Evolutionary conservation across 257 asterid species (phyloP), one percentile per base, ranked within the genome.

Genomic region (Ilex asprella): DNA sequence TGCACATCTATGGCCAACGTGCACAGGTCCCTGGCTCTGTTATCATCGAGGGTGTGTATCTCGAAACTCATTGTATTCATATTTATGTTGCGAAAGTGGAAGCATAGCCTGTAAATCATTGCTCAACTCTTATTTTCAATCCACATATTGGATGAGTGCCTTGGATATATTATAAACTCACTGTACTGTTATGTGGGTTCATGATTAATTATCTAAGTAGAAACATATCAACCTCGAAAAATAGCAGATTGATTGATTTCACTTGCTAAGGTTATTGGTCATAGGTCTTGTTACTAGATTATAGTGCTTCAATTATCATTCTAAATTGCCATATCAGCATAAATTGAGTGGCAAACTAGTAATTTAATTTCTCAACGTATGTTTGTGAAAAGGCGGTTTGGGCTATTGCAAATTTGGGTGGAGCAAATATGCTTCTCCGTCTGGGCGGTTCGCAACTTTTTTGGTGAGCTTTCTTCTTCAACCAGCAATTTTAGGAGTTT

Each of bases 321-420:
- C 27, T 60, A 35, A 35, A 35, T 35, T 35, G 5, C 41, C 41
- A 52, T 63, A 16, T 35, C 35, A 60, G 56, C 55, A 61, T 52
- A 13, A 30, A 39, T 27, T 41, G 16, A 52, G 43, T 60, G 27
- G 27, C 1, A 21, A 21, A 21, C 27, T 60, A 56, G 49, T 16
- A 55, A 56, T 58, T 41, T 46, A 14, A 49, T 62, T 58, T 60
- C 21, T 64, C 61, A 12, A 53, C 31, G 12, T 72, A 31, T 61
- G 50, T 70, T 64, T 44, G 65, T n/a, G 21, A 41, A 50, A 63
- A 92, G 97, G 95, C 64, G 99, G 99, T 61, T 93, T 97, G 2
- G 99, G 99, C 57, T 93, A 93, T 69, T 85, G 96, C 79, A 93
- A 93, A 76, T 93, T 79, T 75, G 99, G 99, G 59, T 93, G 97